Conservation (phyloP, 768 basidiomycete species). For the Hemileccinum rubropunctum region DNA sequence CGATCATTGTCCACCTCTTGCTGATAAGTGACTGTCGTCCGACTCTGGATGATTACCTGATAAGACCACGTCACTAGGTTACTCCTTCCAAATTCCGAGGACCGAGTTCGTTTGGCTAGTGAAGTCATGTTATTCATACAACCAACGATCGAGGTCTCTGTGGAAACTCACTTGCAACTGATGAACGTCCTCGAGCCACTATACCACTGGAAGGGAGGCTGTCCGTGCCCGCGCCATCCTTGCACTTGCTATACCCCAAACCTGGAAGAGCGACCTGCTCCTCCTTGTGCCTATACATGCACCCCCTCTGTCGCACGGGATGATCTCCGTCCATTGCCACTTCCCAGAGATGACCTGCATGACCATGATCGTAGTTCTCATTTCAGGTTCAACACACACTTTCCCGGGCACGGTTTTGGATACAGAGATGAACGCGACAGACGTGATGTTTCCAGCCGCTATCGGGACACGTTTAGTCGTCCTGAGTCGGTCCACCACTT, state of each 20-base stretch:
- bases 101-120: slow-evolving; percentile 16
- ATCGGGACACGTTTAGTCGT: slow-evolving; percentile 31
- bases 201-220: slow-evolving; percentile 40
- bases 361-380: slow-evolving; percentile 24
- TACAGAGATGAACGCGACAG: slow-evolving; percentile 34
- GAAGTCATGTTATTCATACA: slow-evolving; percentile 7
- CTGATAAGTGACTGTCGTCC: slow-evolving; percentile 26
- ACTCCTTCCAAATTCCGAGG: slow-evolving; percentile 15
- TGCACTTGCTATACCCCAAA: slow-evolving; percentile 29
- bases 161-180: slow-evolving; percentile 16
- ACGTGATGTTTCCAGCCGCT: slow-evolving; percentile 36
- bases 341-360: slow-evolving; percentile 28
- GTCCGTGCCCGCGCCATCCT: slow-evolving; percentile 29
- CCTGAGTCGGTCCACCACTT: slow-evolving; percentile 7
- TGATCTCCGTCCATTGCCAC: slow-evolving; percentile 32
- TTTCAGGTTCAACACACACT: slow-evolving; percentile 30
- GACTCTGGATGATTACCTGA: slow-evolving; percentile 32
- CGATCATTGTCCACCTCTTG: slow-evolving; percentile 23
- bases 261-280: slow-evolving; percentile 38
- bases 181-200: slow-evolving; percentile 27
- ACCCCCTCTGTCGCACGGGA: slow-evolving; percentile 33
- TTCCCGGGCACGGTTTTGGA: slow-evolving; percentile 34
- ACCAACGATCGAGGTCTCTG: slow-evolving; percentile 26
- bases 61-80: slow-evolving; percentile 24
- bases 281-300: slow-evolving; percentile 22